A percentile compares a stretch with the other conserved stretches of the same genome.
These are phyloP conservation scores for Obelidium mucronatum DNA, from an alignment of 192 early-diverging fungal genomes.

Conservation along the genomic window DNA sequence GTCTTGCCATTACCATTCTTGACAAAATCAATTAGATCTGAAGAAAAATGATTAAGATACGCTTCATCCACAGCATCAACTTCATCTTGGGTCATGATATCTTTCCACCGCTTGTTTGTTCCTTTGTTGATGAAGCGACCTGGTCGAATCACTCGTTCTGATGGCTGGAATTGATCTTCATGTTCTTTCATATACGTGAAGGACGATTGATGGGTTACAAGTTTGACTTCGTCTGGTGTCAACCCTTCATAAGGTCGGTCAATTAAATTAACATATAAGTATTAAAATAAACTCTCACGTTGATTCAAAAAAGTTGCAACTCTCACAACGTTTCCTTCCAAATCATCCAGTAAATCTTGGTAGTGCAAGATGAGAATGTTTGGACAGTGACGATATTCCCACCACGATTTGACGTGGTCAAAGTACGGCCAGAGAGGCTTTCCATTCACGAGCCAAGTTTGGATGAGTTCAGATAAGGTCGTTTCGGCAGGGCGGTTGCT, in stretches of 20 bases:
- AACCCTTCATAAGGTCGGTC: neutral
- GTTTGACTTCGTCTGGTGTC: neutral
- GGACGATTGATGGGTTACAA: neutral
- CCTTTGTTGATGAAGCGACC: neutral
- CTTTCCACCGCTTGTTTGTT: neutral
- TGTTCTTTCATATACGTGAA: neutral
- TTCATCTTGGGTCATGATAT: neutral
- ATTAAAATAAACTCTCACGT: neutral
- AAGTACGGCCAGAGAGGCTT: neutral
- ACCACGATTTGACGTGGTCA: neutral
- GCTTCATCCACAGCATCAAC: neutral
- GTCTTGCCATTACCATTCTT: too few relatives aligned
- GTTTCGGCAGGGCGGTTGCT: neutral
- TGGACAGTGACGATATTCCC: neutral
- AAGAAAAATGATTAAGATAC: neutral
- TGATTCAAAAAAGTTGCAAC: neutral
- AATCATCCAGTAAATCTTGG: neutral
- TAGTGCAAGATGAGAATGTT: neutral
- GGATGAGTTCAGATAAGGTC: neutral
- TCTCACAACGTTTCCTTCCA: neutral
- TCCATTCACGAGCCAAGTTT: neutral
- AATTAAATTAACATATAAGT: neutral
- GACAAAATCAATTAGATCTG: neutral
- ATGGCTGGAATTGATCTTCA: neutral
- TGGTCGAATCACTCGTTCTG: neutral